Evolutionary conservation across 2,329 filamentous ascomycete genomes (phyloP).

Genomic region (Cytospora leucostoma): DNA sequence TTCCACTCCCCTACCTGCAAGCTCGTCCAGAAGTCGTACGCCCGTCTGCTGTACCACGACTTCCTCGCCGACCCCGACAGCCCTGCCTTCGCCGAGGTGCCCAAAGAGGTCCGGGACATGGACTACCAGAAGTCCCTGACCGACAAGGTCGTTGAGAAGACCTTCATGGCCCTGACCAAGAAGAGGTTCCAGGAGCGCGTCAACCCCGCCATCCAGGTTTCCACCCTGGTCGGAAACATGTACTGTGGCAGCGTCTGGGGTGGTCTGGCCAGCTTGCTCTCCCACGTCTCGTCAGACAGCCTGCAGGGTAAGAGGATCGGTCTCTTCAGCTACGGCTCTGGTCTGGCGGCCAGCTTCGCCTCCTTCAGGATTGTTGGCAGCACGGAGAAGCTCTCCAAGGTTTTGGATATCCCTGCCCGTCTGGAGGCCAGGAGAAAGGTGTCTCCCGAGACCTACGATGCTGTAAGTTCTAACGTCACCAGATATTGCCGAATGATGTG

Average conservation of each 20-base stretch:
- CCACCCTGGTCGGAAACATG: slow-evolving; percentile 74
- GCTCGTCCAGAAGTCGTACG: slow-evolving; percentile 82
- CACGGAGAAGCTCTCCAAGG: slow-evolving; percentile 67
- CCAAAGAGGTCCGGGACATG: slow-evolving; percentile 74
- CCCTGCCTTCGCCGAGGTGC: slow-evolving; percentile 71
- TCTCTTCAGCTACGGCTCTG: slow-evolving; percentile 79
- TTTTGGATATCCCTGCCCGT: slow-evolving; percentile 68
- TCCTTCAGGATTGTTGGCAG: slow-evolving; percentile 73
- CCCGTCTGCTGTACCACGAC: slow-evolving; percentile 82
- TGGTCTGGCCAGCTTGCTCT: slow-evolving; percentile 71
- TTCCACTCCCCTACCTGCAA: slow-evolving; percentile 90
- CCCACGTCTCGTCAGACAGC: slow-evolving; percentile 61
- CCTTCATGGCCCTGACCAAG: slow-evolving; percentile 81
- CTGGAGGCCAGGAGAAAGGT: slow-evolving; percentile 67
- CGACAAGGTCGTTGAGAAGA: slow-evolving; percentile 84
- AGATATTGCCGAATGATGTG: background rate
- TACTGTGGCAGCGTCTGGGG: slow-evolving; percentile 74
- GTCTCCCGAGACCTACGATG: slow-evolving; percentile 71
- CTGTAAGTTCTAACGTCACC: slow-evolving; percentile 51
- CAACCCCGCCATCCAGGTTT: slow-evolving; percentile 70
- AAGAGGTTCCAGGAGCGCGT: slow-evolving; percentile 82
- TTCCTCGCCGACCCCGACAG: slow-evolving; percentile 71
- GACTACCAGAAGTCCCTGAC: slow-evolving; percentile 77
- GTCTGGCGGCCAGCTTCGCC: slow-evolving; percentile 71
- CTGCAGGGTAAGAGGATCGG: slow-evolving; percentile 73